These are phyloP conservation scores for Stereocaulon alpinum DNA, from an alignment of 495 filamentous ascomycete species.

Conservation along the genomic window DNA sequence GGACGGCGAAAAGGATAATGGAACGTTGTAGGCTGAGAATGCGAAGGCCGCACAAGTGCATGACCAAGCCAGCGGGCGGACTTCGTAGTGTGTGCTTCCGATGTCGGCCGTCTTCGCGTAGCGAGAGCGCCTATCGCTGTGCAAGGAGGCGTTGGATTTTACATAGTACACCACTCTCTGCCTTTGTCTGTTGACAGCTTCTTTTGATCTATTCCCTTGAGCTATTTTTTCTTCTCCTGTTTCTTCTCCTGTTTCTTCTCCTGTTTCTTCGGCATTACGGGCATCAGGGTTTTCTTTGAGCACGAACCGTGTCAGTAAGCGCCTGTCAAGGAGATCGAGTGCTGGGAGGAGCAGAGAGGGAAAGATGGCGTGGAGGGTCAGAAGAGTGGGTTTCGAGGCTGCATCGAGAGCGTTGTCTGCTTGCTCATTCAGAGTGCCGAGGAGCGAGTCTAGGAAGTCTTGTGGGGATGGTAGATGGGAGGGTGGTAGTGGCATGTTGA, in stretches of 20 bases:
- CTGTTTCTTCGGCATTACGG: background rate
- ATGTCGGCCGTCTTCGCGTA: conserved; percentile 11
- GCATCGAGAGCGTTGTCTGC: background rate
- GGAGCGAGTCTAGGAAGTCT: background rate
- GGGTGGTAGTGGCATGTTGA: background rate
- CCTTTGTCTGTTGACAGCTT: background rate
- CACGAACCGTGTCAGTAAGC: conserved; percentile 44
- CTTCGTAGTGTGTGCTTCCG: conserved; percentile 47
- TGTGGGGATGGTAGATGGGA: background rate
- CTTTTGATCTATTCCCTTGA: too few species aligned
- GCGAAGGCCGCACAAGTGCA: conserved; percentile 80
- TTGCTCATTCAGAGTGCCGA: background rate
- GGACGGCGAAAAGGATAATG: background rate
- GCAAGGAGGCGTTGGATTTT: conserved; percentile 24
- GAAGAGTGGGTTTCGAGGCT: background rate
- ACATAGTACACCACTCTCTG: conserved; percentile 34
- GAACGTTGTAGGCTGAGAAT: conserved; percentile 51
- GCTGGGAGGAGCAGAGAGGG: conserved; percentile 48
- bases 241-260: background rate
- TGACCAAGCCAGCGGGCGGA: conserved; percentile 70
- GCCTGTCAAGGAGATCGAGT: conserved; percentile 70
- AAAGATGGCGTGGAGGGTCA: conserved; percentile 5
- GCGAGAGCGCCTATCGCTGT: conserved; percentile 23
- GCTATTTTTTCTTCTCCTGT: too few species aligned
- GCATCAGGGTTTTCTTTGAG: background rate